These are phyloP conservation scores for Pulveroboletus sp. DNA, from an alignment of 768 basidiomycete genomes.

Conservation along the genomic window DNA sequence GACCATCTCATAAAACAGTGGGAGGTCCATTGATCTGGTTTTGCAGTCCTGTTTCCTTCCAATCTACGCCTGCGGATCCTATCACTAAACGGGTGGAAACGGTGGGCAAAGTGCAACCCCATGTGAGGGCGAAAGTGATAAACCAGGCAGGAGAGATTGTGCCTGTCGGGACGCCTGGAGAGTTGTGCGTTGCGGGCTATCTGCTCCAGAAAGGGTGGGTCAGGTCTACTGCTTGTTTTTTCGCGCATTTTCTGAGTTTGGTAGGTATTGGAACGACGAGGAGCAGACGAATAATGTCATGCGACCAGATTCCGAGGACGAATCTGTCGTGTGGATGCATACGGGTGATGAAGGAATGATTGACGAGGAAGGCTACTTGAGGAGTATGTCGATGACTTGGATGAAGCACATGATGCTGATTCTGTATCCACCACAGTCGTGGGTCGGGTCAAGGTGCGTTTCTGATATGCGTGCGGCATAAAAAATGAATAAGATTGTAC, in stretches of 20 bases:
- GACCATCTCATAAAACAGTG: neutral
- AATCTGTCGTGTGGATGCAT: conserved; percentile 72
- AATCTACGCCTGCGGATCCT: conserved; percentile 66
- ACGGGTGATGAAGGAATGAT: conserved; percentile 80
- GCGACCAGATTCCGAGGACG: conserved; percentile 45
- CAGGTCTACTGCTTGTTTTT: neutral
- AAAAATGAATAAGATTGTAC: neutral
- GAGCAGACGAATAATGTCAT: conserved; percentile 61
- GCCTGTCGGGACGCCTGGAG: conserved; percentile 71
- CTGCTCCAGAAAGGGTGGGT: conserved; percentile 71
- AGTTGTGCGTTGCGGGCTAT: conserved; percentile 73
- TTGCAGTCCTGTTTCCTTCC: conserved; percentile 76
- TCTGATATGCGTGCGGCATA: neutral
- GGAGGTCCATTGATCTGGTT: neutral
- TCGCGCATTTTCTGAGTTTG: neutral
- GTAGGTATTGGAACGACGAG: conserved; percentile 73
- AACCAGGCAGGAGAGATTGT: conserved; percentile 56
- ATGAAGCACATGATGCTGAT: neutral
- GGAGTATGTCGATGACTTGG: conserved; percentile 42
- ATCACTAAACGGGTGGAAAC: conserved; percentile 76
- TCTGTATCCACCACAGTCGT: conserved; percentile 48
- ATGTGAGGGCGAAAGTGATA: conserved; percentile 72
- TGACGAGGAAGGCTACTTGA: conserved; percentile 77
- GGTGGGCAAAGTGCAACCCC: conserved; percentile 72
- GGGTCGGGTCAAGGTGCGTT: conserved; percentile 67